phyloP scores from a whole-genome alignment of 2,329 filamentous ascomycete species.

The Colletotrichum cereale region DNA sequence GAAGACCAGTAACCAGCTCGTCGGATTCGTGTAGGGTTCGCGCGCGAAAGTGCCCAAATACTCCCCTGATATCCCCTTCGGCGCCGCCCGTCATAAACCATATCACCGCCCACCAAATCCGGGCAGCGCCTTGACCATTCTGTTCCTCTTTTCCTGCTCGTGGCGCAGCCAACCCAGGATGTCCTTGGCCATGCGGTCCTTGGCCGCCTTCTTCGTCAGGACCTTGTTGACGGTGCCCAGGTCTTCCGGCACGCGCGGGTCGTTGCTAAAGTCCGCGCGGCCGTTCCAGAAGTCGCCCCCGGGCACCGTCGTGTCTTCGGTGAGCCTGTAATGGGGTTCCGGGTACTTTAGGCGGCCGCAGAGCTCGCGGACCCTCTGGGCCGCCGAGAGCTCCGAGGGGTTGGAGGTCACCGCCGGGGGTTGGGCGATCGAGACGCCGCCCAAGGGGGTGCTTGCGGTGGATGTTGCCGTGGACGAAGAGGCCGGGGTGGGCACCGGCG shows the following conservation, averaged over 20 bases:
- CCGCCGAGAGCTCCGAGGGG: slow-evolving; percentile 33
- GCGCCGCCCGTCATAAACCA: background rate
- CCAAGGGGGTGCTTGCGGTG: background rate
- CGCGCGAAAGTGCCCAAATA: background rate
- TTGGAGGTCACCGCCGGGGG: slow-evolving; percentile 4
- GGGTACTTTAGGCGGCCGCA: slow-evolving; percentile 50
- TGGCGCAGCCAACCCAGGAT: slow-evolving; percentile 53
- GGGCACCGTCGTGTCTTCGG: slow-evolving; percentile 33
- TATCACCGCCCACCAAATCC: background rate
- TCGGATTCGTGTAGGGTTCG: background rate
- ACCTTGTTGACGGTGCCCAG: slow-evolving; percentile 53
- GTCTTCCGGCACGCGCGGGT: slow-evolving; percentile 47
- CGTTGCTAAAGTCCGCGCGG: slow-evolving; percentile 49
- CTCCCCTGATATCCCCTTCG: background rate
- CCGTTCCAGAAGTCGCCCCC: slow-evolving; percentile 52
- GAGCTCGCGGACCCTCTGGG: slow-evolving; percentile 49
- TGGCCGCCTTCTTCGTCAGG: slow-evolving; percentile 51
- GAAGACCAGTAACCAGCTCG: background rate
- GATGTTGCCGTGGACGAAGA: slow-evolving; percentile 3
- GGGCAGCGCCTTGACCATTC: background rate
- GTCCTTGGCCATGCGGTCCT: slow-evolving; percentile 54
- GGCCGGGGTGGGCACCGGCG: background rate
- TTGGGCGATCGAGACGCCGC: slow-evolving; percentile 1
- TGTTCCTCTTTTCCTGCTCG: slow-evolving; percentile 41
- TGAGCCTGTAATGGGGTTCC: slow-evolving; percentile 51